Percentiles rank a stretch among this genome's conserved stretches.
Evolutionary conservation across 169 alveolate genomes (phyloP).

Genomic region (Cryptosporidium canis): DNA sequence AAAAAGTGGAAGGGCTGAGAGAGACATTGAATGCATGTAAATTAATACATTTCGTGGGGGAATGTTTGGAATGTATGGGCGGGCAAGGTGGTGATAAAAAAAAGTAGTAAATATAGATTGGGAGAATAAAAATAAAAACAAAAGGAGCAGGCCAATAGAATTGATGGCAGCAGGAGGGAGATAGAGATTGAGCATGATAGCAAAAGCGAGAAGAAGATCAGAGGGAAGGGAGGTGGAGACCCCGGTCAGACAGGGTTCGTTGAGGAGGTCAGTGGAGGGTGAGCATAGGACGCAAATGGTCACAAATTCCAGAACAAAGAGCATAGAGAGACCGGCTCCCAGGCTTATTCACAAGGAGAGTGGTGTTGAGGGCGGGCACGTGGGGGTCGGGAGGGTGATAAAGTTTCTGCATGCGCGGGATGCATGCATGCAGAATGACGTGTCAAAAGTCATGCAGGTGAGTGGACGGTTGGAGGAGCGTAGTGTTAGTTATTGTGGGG

Average conservation of each 20-base stretch:
- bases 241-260: not conserved
- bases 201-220: not conserved
- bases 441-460: slow-evolving; percentile 5
- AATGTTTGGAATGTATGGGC: not conserved
- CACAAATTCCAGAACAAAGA: slow-evolving; percentile 3
- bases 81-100: slow-evolving; percentile 12
- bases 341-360: not conserved
- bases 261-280: not conserved
- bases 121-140: not conserved
- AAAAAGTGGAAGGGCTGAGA: slow-evolving; percentile 12
- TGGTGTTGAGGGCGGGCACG: not conserved
- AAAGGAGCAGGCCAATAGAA: not conserved
- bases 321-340: slow-evolving; percentile 36
- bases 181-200: not conserved
- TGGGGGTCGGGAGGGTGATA: slow-evolving; percentile 38
- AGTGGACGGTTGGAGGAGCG: not conserved
- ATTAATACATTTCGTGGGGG: slow-evolving; percentile 15
- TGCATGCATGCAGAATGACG: slow-evolving; percentile 62
- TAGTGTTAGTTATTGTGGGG: too few species aligned
- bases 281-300: not conserved
- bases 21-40: slow-evolving; percentile 67
- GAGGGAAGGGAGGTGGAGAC: not conserved
- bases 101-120: not conserved
- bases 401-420: slow-evolving; percentile 53
- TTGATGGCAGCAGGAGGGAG: not conserved